These are phyloP conservation scores for Trematosphaeria pertusa DNA, from an alignment of 2,329 filamentous ascomycete genomes.

Conservation along the genomic window DNA sequence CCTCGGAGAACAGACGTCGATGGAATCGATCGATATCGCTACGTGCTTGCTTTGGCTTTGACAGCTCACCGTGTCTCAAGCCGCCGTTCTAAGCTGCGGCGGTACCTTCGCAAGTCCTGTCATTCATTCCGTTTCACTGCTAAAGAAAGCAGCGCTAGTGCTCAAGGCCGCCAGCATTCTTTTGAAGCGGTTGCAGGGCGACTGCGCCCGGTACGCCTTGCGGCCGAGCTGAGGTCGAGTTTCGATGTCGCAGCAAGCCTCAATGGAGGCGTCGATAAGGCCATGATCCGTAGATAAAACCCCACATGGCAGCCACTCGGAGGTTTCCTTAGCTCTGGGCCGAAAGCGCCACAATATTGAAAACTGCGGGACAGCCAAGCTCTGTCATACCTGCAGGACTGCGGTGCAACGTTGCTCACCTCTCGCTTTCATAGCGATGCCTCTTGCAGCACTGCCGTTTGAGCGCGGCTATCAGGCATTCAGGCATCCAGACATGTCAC, in stretches of 20 bases:
- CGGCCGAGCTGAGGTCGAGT: slow-evolving; percentile 7
- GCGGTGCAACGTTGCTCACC: too few relatives aligned
- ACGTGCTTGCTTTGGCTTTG: not conserved
- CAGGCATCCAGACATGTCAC: too few relatives aligned
- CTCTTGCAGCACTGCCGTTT: too few relatives aligned
- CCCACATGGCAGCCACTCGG: slow-evolving; percentile 3
- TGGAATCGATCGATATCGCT: not conserved
- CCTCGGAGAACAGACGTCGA: not conserved
- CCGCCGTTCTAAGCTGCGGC: too few relatives aligned
- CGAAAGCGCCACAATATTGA: slow-evolving; percentile 37
- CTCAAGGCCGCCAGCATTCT: not conserved
- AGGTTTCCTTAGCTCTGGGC: slow-evolving; percentile 12
- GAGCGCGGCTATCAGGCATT: too few relatives aligned
- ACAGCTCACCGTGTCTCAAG: not conserved
- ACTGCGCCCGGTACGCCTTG: slow-evolving; percentile 1
- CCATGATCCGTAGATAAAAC: not conserved
- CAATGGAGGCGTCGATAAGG: slow-evolving; percentile 8
- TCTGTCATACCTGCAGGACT: too few relatives aligned
- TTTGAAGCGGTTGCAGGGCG: not conserved
- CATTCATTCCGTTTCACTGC: not conserved
- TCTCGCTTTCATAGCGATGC: too few relatives aligned
- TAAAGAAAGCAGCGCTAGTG: slow-evolving; percentile 2
- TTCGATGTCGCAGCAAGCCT: slow-evolving; percentile 6
- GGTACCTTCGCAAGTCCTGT: not conserved
- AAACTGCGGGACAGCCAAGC: too few relatives aligned